Evolutionary conservation across 2,329 filamentous ascomycete species (phyloP).

Genomic region (Phialophora expanda): DNA sequence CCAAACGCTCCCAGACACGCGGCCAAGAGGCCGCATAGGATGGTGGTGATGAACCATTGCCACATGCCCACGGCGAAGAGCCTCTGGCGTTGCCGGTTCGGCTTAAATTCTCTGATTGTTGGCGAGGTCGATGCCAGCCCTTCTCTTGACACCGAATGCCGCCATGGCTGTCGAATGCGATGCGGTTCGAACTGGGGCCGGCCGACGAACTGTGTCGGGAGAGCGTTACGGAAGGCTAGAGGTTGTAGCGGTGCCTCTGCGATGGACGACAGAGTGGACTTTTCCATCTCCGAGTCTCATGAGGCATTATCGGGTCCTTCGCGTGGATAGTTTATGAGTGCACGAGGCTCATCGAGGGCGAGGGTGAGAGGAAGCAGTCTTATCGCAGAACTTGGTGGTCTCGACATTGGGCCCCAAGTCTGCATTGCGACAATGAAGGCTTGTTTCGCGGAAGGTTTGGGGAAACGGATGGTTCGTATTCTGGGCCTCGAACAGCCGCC

Average conservation of each 20-base stretch:
- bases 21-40: conserved; percentile 34
- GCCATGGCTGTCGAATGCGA: conserved; percentile 33
- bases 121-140: conserved; percentile 4
- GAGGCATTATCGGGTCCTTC: conserved; percentile 11
- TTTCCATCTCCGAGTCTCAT: conserved; percentile 1
- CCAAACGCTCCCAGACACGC: conserved; percentile 31
- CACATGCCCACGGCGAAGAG: conserved; percentile 30
- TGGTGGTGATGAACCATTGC: conserved; percentile 34
- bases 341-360: background rate
- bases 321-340: background rate
- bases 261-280: conserved; percentile 4
- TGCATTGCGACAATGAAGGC: background rate
- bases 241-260: background rate
- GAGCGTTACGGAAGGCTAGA: conserved; percentile 8
- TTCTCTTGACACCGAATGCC: conserved; percentile 33
- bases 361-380: background rate
- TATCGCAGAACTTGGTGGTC: background rate
- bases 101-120: conserved; percentile 36
- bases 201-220: conserved; percentile 4
- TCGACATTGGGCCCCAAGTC: background rate
- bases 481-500: background rate
- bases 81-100: conserved; percentile 31
- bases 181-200: conserved; percentile 12
- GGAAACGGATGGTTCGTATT: conserved; percentile 1
- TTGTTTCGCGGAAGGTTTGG: background rate